Base-by-base conservation (phyloP, 2,329 filamentous ascomycete genomes). In the Pleoardoris graminearum region DNA sequence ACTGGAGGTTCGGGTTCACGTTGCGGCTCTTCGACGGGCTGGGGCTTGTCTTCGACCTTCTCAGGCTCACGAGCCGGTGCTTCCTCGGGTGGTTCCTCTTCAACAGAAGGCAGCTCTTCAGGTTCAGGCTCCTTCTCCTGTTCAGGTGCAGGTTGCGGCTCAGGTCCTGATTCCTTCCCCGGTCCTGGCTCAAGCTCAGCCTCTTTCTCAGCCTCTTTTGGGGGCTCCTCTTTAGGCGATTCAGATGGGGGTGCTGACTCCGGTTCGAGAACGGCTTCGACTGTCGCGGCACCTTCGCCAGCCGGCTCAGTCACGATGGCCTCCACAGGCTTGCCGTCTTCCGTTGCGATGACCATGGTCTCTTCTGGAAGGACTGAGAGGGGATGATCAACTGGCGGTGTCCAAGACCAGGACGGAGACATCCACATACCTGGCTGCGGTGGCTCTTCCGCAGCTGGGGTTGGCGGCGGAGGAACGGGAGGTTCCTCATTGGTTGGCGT, bases 391-490 rank as follows among this genome's bases (percentile, higher is more conserved):
- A 41, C 36, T 25, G 27, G 12, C 16, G 22, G 44, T 29, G 17
- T 32, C 27, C 27, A 36, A 7, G 33, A 36, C 21, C n/a, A 21
- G 16, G 35, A 17, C 11, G n/a, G 39, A 39, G n/a, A 8, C n/a
- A 17, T 19, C 33, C 11, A 48, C 46, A 21, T 51, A 59, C 57
- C 32, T 49, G 25, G 38, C 30, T 51, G 11, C 14, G 54, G 51
- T 17, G 46, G 50, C 35, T 54, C 58, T 41, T 59, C 58, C 19
- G 43, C 47, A 11, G 49, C 43, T 37, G 55, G 58, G 1, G 58
- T 61, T 16, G 53, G 53, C 7, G 58, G 58, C 4, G 58, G 58
- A 36, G 58, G 51, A 16, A 47, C 46, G n/a, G 55, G 58, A 42
- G 56, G 55, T 4, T 54, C 50, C 16, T 51, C 45, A 37, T 25